These are phyloP conservation scores for Fusarium sp. DNA, from an alignment of 2,329 filamentous ascomycete species.

Conservation along the genomic window DNA sequence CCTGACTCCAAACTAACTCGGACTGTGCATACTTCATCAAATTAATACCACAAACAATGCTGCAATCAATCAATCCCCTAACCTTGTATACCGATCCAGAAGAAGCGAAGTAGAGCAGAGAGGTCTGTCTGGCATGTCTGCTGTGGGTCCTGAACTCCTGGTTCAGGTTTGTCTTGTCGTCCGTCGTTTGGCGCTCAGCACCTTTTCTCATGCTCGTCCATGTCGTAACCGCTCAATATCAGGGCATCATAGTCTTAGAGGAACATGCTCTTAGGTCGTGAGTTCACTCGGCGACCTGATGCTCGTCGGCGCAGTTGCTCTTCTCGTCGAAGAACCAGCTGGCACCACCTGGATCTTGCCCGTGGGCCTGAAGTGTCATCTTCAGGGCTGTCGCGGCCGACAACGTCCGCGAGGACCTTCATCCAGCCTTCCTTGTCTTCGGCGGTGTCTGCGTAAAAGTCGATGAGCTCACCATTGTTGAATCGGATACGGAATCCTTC, in stretches of 20 bases:
- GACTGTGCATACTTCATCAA: slow-evolving; percentile 30
- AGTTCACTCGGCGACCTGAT: slow-evolving; percentile 61
- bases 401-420: slow-evolving; percentile 78
- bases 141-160: slow-evolving; percentile 41
- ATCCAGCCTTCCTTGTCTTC: slow-evolving; percentile 95
- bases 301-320: slow-evolving; percentile 64
- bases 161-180: slow-evolving; percentile 35
- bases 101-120: slow-evolving; percentile 36
- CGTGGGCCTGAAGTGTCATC: slow-evolving; percentile 55
- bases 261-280: slow-evolving; percentile 66
- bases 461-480: slow-evolving; percentile 96
- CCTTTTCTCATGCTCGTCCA: slow-evolving; percentile 37
- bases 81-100: slow-evolving; percentile 33
- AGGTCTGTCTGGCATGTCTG: slow-evolving; percentile 36
- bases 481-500: slow-evolving; percentile 99
- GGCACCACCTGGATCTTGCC: slow-evolving; percentile 69
- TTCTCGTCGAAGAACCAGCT: slow-evolving; percentile 70
- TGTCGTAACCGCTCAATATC: slow-evolving; percentile 12
- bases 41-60: slow-evolving; percentile 39
- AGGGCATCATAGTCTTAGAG: slow-evolving; percentile 47
- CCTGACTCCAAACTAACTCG: slow-evolving; percentile 38
- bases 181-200: slow-evolving; percentile 37
- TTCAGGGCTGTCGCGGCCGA: slow-evolving; percentile 62
- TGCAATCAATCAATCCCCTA: slow-evolving; percentile 26
- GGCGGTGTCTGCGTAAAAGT: slow-evolving; percentile 93